A percentile compares a stretch with the other conserved stretches of the same genome.
Evolutionary conservation across 2,329 filamentous ascomycete genomes (phyloP).

Genomic region (Paracorniculantispora psalliotae): DNA sequence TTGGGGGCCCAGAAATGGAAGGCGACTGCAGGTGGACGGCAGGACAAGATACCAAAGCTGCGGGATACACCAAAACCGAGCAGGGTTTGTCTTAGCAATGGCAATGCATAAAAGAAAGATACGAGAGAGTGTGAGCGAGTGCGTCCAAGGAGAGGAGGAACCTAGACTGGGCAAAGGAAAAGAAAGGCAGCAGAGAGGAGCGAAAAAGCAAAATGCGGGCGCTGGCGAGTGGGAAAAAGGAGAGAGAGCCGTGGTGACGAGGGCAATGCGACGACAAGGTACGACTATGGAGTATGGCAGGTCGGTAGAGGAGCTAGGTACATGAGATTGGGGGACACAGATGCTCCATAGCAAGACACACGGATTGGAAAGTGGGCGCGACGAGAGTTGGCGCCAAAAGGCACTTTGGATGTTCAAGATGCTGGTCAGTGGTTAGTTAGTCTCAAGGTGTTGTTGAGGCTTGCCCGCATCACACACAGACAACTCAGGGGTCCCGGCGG

Average conservation of each 20-base stretch:
- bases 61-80: too few relatives aligned
- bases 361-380: background rate
- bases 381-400: background rate
- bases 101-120: background rate
- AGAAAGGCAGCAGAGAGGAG: background rate
- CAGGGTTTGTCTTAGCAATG: background rate
- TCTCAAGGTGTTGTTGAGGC: background rate
- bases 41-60: too few relatives aligned
- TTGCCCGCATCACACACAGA: background rate
- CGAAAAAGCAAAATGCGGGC: constrained; percentile 9
- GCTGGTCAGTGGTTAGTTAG: background rate
- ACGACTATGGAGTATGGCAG: background rate
- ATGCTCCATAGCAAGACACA: background rate
- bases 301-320: background rate
- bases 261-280: background rate
- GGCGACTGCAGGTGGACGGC: background rate
- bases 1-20: background rate
- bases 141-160: background rate
- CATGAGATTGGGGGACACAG: background rate
- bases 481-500: too few relatives aligned
- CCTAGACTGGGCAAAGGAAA: background rate
- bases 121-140: background rate
- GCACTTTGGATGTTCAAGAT: background rate
- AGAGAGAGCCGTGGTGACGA: background rate
- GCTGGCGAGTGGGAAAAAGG: background rate